phyloP scores from a whole-genome alignment of 257 asterid genomes.

The Fraxinus quadrangulata region DNA sequence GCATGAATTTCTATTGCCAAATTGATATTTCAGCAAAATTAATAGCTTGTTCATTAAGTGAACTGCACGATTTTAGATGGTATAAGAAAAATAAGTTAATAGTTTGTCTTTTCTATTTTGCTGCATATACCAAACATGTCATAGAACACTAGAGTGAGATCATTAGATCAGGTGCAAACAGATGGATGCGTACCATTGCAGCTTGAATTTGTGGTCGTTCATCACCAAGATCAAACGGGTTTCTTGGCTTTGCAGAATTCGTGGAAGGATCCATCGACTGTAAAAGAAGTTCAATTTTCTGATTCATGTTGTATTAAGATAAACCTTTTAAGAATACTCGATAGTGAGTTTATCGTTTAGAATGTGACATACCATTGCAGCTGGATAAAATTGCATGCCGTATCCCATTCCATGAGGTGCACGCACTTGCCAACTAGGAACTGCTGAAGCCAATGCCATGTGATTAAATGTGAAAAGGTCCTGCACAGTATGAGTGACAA shows the following conservation, averaged over 20 bases:
- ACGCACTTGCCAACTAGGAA: conserved; percentile 58
- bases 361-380: conserved; percentile 47
- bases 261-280: conserved; percentile 46
- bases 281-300: not conserved
- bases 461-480: conserved; percentile 56
- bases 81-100: not conserved
- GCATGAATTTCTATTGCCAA: not conserved
- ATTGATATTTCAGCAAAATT: not conserved
- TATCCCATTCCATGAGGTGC: conserved; percentile 52
- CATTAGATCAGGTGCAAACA: not conserved
- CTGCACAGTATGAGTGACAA: conserved; percentile 39
- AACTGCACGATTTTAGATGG: not conserved
- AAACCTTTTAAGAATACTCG: conserved; percentile 3
- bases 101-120: not conserved
- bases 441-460: conserved; percentile 41
- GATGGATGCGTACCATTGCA: conserved; percentile 47
- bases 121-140: not conserved
- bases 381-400: conserved; percentile 51
- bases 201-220: conserved; percentile 48
- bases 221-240: conserved; percentile 70
- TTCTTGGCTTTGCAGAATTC: conserved; percentile 48
- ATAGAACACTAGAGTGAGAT: not conserved
- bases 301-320: not conserved
- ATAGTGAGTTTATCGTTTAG: not conserved
- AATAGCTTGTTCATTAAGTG: not conserved